Percentiles rank a stretch among this genome's conserved stretches.
Conservation (phyloP, 2,329 filamentous ascomycete genomes). For the Beauveria rudraprayagi region DNA sequence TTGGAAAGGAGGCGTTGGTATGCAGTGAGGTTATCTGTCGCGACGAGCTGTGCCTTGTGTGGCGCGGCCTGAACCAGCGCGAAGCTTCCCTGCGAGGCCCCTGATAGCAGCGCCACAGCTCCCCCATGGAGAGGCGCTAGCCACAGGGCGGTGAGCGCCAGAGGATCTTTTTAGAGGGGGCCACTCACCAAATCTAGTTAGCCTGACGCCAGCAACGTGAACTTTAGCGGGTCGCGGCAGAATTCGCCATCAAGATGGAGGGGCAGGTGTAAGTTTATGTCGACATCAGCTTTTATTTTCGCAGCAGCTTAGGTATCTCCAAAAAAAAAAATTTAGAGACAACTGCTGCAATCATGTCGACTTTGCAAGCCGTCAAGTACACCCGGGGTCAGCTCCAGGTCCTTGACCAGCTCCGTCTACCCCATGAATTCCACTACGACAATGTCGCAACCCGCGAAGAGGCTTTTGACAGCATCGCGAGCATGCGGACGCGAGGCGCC, state of each 20-base stretch:
- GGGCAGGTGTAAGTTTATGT: constrained; percentile 2
- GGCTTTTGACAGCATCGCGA: constrained; percentile 74
- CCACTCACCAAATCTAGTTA: background rate
- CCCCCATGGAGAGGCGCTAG: background rate
- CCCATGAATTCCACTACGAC: constrained; percentile 74
- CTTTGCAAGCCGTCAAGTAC: constrained; percentile 72
- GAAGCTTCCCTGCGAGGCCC: background rate
- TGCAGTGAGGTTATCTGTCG: background rate
- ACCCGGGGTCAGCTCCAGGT: constrained; percentile 63
- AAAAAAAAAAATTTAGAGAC: too few species aligned
- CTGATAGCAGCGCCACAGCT: background rate
- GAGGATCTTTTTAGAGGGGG: background rate
- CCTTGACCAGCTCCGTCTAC: constrained; percentile 74
- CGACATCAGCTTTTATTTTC: background rate
- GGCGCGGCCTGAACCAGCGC: background rate
- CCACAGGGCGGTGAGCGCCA: background rate
- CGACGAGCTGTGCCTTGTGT: background rate
- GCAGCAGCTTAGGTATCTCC: background rate
- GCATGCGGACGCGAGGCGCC: constrained; percentile 71
- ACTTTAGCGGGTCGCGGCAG: constrained; percentile 17
- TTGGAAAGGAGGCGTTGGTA: background rate
- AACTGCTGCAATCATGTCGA: constrained; percentile 49
- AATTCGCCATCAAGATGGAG: constrained; percentile 14
- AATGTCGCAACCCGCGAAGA: constrained; percentile 60
- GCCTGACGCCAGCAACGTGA: constrained; percentile 6